These are phyloP conservation scores for Macrolepiota fuliginosa DNA, from an alignment of 768 basidiomycete genomes.

Conservation along the genomic window DNA sequence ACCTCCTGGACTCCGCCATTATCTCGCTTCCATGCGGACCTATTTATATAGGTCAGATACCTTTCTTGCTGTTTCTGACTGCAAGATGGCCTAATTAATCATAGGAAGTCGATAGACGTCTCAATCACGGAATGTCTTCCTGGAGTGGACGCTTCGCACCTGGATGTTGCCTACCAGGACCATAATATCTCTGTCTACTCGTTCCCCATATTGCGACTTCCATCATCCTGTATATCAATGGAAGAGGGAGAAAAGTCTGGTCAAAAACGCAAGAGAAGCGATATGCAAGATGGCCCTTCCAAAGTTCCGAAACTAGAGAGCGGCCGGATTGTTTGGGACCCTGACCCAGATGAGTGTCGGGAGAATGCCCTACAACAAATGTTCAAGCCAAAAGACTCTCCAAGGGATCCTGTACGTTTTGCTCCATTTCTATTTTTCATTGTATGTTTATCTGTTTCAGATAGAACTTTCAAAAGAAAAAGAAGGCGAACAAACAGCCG, in stretches of 20 bases:
- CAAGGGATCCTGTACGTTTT: constrained; percentile 12
- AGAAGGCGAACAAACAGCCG: neutral
- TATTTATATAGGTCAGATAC: constrained; percentile 61
- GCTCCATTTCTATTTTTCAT: neutral
- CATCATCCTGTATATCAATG: neutral
- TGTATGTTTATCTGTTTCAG: neutral
- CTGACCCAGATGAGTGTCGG: neutral
- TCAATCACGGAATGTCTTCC: constrained; percentile 34
- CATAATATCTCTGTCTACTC: constrained; percentile 63
- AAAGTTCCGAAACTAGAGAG: constrained; percentile 28
- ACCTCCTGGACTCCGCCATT: constrained; percentile 70
- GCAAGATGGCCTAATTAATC: constrained; percentile 10
- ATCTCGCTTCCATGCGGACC: constrained; percentile 65
- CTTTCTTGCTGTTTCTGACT: neutral
- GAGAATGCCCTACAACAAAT: constrained; percentile 1
- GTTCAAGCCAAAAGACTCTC: constrained; percentile 10
- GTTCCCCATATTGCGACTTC: constrained; percentile 39
- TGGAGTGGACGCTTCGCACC: constrained; percentile 2
- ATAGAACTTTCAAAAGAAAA: neutral
- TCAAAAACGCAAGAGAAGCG: constrained; percentile 44
- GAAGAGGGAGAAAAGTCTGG: constrained; percentile 17
- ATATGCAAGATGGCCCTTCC: constrained; percentile 33
- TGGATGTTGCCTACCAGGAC: constrained; percentile 43
- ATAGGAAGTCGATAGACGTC: constrained; percentile 51
- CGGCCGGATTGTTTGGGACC: neutral